Base-by-base conservation (phyloP, 176 grass and related monocot genomes). In the Puccinellia tenuiflora region DNA sequence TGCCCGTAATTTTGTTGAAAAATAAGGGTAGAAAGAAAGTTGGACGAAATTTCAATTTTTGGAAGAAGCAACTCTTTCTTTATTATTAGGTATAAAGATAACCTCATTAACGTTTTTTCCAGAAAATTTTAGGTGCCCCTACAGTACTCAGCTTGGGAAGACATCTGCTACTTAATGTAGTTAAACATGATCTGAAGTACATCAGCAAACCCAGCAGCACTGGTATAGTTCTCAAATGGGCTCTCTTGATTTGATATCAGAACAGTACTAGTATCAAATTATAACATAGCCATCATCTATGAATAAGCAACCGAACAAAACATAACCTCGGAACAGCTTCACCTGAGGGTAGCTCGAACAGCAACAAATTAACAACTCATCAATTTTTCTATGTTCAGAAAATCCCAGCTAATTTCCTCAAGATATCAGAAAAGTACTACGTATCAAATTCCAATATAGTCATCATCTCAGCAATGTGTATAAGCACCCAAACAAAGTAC, bases 371-470 rank as follows among this genome's bases (percentile, higher is more conserved):
- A 31, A 67, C 4, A 48, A 70, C 21, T 24, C 21, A 21, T 90
- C 75, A 83, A 81, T 88, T 68, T 71, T 86, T 88, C 18, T 62
- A 26, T 64, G 77, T 76, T 85, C 40, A 86, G 77, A 59, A 73
- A 82, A 8, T 80, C 21, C 88, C 86, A 78, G 84, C 7, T 86
- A 86, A 40, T 74, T 86, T 83, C 54, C 81, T 88, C 83, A 88
- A 20, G 22, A 47, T 47, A 16, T 16, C 17, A 75, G 40, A 59
- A 43, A 6, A 82, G 37, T 39, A 51, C 30, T 14, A n/a, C n/a
- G n/a, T n/a, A 9, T 18, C 66, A 60, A 33, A 82, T 71, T 55
- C 53, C 76, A 84, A 21, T 55, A 46, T 54, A 81, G 40, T 40
- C 37, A 79, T 81, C 60, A 74, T 68, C 51, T 68, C n/a, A 85